Evolutionary conservation across 1,139 yeast genomes (phyloP).

Genomic region (Kurtzmaniella quercitrusa): DNA sequence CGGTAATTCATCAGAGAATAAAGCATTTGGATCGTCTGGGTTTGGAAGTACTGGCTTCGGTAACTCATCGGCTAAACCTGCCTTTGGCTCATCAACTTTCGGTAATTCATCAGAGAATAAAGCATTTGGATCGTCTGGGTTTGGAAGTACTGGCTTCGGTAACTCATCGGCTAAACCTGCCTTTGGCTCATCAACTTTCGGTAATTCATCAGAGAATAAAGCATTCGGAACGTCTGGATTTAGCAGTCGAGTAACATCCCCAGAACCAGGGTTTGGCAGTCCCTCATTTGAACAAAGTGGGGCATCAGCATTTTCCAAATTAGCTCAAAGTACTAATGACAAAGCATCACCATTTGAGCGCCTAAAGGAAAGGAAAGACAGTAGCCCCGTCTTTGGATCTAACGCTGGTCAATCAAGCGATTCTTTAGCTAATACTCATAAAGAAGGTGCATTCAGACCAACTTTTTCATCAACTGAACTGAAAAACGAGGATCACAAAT

Average conservation of each 20-base stretch:
- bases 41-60: constrained; percentile 14
- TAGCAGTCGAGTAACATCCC: background rate
- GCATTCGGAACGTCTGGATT: background rate
- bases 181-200: constrained; percentile 12
- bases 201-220: background rate
- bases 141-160: constrained; percentile 13
- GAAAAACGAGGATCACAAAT: background rate
- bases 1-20: constrained; percentile 4
- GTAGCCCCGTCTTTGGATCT: background rate
- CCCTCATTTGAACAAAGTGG: constrained; percentile 1
- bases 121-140: constrained; percentile 10
- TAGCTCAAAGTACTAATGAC: constrained; percentile 5
- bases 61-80: constrained; percentile 3
- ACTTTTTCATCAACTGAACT: too few species aligned
- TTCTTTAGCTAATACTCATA: too few species aligned
- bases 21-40: constrained; percentile 10
- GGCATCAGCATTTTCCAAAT: constrained; percentile 9
- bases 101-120: constrained; percentile 7
- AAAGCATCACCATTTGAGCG: background rate
- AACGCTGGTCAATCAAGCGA: background rate
- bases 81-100: constrained; percentile 12
- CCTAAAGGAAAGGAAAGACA: background rate
- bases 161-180: constrained; percentile 5
- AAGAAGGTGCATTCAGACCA: too few species aligned
- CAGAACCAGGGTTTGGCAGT: background rate